These are phyloP conservation scores for Lachancea sp. DNA, from an alignment of 805 yeast species.

Conservation along the genomic window DNA sequence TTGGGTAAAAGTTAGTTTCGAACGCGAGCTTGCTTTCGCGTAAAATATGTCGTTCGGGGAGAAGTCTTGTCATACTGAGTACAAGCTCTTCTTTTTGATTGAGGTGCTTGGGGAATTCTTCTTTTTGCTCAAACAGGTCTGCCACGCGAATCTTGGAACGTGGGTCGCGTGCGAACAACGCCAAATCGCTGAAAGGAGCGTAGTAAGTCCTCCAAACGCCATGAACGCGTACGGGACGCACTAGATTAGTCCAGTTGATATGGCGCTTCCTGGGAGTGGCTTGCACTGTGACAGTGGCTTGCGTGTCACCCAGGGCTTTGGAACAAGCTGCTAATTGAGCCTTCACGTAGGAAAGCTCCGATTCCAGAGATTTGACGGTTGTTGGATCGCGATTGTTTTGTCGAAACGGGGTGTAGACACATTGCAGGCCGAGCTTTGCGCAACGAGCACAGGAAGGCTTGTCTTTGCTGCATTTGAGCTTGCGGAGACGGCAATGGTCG, in stretches of 20 bases:
- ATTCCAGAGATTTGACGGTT: conserved; percentile 2
- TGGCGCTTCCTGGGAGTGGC: neutral
- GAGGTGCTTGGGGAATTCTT: neutral
- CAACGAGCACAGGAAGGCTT: conserved; percentile 8
- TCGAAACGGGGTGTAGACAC: conserved; percentile 7
- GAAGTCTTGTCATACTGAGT: neutral
- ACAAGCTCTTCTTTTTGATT: neutral
- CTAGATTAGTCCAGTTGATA: conserved; percentile 1
- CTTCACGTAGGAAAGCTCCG: neutral
- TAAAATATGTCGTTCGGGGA: neutral
- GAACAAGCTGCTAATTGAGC: conserved; percentile 1
- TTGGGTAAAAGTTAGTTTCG: neutral
- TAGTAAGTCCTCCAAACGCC: conserved; percentile 6
- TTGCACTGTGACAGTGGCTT: neutral
- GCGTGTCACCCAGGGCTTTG: neutral
- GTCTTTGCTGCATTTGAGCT: conserved; percentile 6
- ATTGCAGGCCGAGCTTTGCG: conserved; percentile 5
- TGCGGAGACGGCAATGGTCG: conserved; percentile 7
- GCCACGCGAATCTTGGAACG: neutral
- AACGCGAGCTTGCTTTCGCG: neutral
- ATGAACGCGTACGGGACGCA: conserved; percentile 1
- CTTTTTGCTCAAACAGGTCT: conserved; percentile 6
- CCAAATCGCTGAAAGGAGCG: conserved; percentile 7
- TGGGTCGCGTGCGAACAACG: conserved; percentile 8
- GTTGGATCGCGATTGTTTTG: conserved; percentile 1